These are phyloP conservation scores for Apiospora aurea DNA, from an alignment of 2,329 filamentous ascomycete species.

Conservation along the genomic window DNA sequence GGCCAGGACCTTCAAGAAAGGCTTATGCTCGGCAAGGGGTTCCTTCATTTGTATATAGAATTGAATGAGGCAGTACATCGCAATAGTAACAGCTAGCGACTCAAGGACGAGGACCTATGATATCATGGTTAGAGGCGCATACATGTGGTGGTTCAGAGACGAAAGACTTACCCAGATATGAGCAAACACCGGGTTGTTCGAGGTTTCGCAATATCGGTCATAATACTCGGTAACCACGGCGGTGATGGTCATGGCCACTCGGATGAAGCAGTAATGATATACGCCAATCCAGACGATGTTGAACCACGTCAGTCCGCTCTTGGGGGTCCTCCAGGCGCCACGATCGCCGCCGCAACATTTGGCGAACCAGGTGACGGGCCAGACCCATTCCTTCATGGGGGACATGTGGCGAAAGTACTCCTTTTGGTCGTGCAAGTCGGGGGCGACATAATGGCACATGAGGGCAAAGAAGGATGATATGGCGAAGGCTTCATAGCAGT, in stretches of 20 bases:
- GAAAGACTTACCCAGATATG: conserved; percentile 75
- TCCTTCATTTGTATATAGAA: conserved; percentile 81
- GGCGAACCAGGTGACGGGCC: conserved; percentile 74
- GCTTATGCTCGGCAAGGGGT: conserved; percentile 71
- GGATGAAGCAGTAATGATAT: conserved; percentile 86
- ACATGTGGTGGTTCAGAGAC: conserved; percentile 27
- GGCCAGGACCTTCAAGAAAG: conserved; percentile 81
- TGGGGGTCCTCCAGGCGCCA: conserved; percentile 75
- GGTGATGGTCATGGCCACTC: conserved; percentile 79
- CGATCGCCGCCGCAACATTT: conserved; percentile 73
- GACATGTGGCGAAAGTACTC: conserved; percentile 76
- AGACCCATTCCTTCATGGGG: conserved; percentile 75
- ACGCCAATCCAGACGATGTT: conserved; percentile 85
- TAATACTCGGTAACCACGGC: conserved; percentile 76
- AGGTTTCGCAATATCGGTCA: conserved; percentile 78
- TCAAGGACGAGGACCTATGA: conserved; percentile 72
- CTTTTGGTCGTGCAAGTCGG: conserved; percentile 81
- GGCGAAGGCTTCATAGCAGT: conserved; percentile 90
- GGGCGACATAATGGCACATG: conserved; percentile 81
- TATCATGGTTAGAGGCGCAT: conserved; percentile 23
- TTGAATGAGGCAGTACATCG: conserved; percentile 89
- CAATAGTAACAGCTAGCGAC: conserved; percentile 75
- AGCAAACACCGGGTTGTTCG: conserved; percentile 78
- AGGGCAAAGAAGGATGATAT: conserved; percentile 88
- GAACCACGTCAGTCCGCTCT: conserved; percentile 87